These are phyloP conservation scores for Lithospermum erythrorhizon DNA, from an alignment of 257 asterid species.

Conservation along the genomic window DNA sequence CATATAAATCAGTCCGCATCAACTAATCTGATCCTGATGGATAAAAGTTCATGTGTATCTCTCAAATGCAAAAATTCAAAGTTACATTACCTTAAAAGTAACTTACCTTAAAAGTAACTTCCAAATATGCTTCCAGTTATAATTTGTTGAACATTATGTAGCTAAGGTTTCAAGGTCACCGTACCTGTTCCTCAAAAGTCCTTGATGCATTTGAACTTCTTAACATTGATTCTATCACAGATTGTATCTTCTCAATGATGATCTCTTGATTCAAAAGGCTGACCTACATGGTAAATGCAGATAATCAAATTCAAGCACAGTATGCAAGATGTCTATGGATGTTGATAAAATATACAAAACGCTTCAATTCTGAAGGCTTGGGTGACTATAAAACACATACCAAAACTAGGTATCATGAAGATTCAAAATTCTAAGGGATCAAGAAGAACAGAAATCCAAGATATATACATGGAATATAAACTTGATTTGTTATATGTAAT, in stretches of 20 bases:
- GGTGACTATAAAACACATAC: not conserved
- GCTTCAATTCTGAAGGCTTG: not conserved
- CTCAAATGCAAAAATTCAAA: not conserved
- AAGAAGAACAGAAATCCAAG: no score
- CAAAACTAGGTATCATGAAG: not conserved
- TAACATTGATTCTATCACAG: conserved; percentile 60
- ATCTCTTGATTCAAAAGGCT: conserved; percentile 91
- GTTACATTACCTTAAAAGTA: not conserved
- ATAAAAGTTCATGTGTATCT: not conserved
- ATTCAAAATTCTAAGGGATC: not conserved
- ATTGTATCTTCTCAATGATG: conserved; percentile 75
- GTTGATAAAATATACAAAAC: not conserved
- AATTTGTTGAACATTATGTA: no score
- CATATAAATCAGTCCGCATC: not conserved
- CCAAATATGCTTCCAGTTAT: not conserved
- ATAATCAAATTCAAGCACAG: not conserved
- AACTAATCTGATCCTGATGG: not conserved
- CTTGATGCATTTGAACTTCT: conserved; percentile 81
- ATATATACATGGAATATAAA: no score
- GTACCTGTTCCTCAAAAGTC: conserved; percentile 88
- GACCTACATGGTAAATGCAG: conserved; percentile 40
- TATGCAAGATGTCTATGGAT: not conserved
- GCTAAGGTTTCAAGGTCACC: no score
- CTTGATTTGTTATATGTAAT: no score
- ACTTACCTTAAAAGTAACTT: no score